These are phyloP conservation scores for Umbilicus rupestris DNA, from an alignment of 164 flowering plant species.

Conservation along the genomic window DNA sequence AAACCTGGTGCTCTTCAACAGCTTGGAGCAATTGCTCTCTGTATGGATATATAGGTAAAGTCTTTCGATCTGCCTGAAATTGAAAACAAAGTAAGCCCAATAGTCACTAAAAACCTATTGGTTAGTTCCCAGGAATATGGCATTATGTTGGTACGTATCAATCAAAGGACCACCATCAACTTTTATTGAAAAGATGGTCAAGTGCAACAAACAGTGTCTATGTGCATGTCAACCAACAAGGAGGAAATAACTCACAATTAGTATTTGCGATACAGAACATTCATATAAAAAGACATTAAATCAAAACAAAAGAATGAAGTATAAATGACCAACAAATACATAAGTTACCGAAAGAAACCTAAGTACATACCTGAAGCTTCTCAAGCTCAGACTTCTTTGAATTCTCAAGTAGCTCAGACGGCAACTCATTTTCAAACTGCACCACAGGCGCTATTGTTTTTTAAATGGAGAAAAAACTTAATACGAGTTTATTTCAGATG, in stretches of 20 bases:
- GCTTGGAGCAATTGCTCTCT: slow-evolving; percentile 80
- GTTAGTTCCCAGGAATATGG: not conserved
- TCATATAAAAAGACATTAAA: not conserved
- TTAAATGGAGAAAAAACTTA: not conserved
- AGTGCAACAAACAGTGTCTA: not conserved
- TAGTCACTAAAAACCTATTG: not conserved
- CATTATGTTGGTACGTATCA: not conserved
- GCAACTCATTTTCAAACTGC: slow-evolving; percentile 51
- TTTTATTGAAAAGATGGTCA: not conserved
- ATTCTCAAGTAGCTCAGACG: slow-evolving; percentile 26
- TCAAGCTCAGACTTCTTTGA: slow-evolving; percentile 48
- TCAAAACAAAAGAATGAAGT: not conserved
- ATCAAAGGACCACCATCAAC: not conserved
- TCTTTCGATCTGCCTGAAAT: slow-evolving; percentile 72
- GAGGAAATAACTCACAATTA: not conserved
- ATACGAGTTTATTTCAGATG: not conserved
- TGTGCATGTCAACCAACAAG: not conserved
- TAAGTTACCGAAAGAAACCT: not conserved
- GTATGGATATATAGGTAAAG: slow-evolving; percentile 68
- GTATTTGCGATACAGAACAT: not conserved
- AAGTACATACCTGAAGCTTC: slow-evolving; percentile 61
- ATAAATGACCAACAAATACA: not conserved
- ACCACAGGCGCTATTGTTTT: slow-evolving; percentile 4
- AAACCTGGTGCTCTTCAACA: slow-evolving; percentile 70
- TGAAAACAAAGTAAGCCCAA: slow-evolving; percentile 6